Percentiles rank a stretch among this genome's conserved stretches.
Conservation (phyloP, 1,139 yeast genomes). For the Barnettozyma hawaiiensis region DNA sequence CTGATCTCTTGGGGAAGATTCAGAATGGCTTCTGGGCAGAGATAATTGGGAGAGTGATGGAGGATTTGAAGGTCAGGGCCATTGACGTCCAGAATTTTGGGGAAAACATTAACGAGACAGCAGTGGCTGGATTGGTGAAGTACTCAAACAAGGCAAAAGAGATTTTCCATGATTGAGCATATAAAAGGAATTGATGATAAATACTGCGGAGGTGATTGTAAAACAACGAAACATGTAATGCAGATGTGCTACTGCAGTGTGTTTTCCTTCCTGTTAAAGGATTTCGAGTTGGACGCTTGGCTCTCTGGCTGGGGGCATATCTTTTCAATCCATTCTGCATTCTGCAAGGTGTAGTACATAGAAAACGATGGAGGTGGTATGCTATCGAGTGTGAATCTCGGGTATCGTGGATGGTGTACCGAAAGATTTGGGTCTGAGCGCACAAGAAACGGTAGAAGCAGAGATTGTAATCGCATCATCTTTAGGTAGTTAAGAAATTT, state of each 20-base stretch:
- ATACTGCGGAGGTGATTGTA: neutral
- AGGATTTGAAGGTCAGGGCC: constrained; percentile 27
- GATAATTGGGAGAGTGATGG: constrained; percentile 31
- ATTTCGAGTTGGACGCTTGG: constrained; percentile 16
- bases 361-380: constrained; percentile 27
- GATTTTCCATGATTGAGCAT: constrained; percentile 15
- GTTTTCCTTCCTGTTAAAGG: constrained; percentile 5
- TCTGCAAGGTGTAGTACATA: constrained; percentile 67
- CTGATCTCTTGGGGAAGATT: constrained; percentile 8
- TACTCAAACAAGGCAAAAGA: constrained; percentile 28
- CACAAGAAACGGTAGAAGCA: too few species aligned
- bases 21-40: constrained; percentile 31
- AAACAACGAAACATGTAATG: too few species aligned
- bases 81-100: constrained; percentile 32
- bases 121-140: constrained; percentile 31
- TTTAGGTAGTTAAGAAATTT: too few species aligned
- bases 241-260: neutral
- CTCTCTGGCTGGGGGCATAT: constrained; percentile 73
- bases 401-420: too few species aligned
- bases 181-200: neutral
- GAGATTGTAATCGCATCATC: too few species aligned
- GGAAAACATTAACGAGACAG: constrained; percentile 28
- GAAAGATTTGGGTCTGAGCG: too few species aligned
- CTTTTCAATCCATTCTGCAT: constrained; percentile 78
- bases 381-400: too few species aligned